These are phyloP conservation scores for Nidularia sp. DNA, from an alignment of 768 basidiomycete genomes.

Conservation along the genomic window DNA sequence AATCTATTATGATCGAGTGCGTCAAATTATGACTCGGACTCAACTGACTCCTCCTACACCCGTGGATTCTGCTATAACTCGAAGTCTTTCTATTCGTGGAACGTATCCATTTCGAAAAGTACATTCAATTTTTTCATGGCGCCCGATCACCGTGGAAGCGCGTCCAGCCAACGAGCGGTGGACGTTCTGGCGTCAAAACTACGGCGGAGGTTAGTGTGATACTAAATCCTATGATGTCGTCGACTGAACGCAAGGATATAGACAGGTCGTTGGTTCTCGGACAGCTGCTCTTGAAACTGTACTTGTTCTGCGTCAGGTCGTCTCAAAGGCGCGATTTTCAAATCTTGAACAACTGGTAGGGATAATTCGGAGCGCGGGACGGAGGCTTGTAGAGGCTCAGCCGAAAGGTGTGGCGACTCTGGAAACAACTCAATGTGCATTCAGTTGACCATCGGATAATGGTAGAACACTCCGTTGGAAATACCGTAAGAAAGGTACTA, in stretches of 20 bases:
- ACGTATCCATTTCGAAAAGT: neutral
- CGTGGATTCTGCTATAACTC: neutral
- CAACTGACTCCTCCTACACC: neutral
- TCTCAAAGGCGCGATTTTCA: slow-evolving; percentile 80
- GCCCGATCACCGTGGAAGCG: slow-evolving; percentile 9
- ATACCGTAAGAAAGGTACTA: slow-evolving; percentile 88
- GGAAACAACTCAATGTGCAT: slow-evolving; percentile 2
- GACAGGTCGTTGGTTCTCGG: slow-evolving; percentile 89
- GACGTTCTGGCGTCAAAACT: slow-evolving; percentile 69
- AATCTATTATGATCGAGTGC: slow-evolving; percentile 10
- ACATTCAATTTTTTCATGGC: neutral
- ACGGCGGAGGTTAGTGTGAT: slow-evolving; percentile 58
- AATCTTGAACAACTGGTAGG: slow-evolving; percentile 83
- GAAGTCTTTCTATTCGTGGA: neutral
- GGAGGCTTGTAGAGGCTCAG: slow-evolving; percentile 82
- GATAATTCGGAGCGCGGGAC: slow-evolving; percentile 76
- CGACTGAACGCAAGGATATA: slow-evolving; percentile 26
- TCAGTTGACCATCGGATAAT: slow-evolving; percentile 4
- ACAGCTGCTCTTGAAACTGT: slow-evolving; percentile 88
- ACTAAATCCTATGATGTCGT: slow-evolving; percentile 4
- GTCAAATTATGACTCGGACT: slow-evolving; percentile 14
- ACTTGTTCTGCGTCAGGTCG: slow-evolving; percentile 82
- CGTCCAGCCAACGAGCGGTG: slow-evolving; percentile 51
- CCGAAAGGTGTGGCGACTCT: slow-evolving; percentile 71
- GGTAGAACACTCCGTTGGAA: slow-evolving; percentile 90